Conservation (phyloP, 1,284 basidiomycete genomes). For the Paramarasmius palmivorus region DNA sequence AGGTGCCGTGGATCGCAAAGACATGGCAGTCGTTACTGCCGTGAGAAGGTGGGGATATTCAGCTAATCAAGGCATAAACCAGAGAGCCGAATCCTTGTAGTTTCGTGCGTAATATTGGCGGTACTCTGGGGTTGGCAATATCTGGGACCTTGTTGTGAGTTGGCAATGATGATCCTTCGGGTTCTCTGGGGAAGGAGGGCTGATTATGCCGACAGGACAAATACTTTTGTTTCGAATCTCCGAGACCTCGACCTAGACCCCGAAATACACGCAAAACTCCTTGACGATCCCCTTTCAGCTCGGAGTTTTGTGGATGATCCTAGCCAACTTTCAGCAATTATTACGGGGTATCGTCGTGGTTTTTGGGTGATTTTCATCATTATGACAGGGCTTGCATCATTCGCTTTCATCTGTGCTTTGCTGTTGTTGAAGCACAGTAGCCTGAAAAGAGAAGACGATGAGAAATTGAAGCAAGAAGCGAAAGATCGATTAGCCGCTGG, state of each 20-base stretch:
- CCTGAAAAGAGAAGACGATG: slow-evolving; percentile 22
- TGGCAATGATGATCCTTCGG: background rate
- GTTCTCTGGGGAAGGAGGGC: background rate
- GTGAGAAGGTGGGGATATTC: slow-evolving; percentile 17
- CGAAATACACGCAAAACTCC: background rate
- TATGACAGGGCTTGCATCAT: slow-evolving; percentile 20
- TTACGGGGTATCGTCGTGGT: slow-evolving; percentile 20
- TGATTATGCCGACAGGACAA: background rate
- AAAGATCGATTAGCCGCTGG: slow-evolving; percentile 4
- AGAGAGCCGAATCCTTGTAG: slow-evolving; percentile 6
- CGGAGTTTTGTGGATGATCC: background rate
- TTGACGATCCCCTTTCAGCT: background rate
- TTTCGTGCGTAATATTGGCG: slow-evolving; percentile 23
- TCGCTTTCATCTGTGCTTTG: slow-evolving; percentile 20
- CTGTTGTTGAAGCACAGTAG: slow-evolving; percentile 20
- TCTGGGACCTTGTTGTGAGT: slow-evolving; percentile 21
- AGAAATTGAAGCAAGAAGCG: slow-evolving; percentile 18
- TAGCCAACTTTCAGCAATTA: slow-evolving; percentile 2
- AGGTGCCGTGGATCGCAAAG: slow-evolving; percentile 22
- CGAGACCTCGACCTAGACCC: background rate
- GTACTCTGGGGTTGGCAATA: slow-evolving; percentile 22
- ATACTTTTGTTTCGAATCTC: background rate
- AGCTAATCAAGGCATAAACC: background rate
- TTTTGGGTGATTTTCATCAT: slow-evolving; percentile 22
- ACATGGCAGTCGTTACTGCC: slow-evolving; percentile 25